phyloP scores from a whole-genome alignment of 495 filamentous ascomycete species.

The Talaromyces thailandensis region DNA sequence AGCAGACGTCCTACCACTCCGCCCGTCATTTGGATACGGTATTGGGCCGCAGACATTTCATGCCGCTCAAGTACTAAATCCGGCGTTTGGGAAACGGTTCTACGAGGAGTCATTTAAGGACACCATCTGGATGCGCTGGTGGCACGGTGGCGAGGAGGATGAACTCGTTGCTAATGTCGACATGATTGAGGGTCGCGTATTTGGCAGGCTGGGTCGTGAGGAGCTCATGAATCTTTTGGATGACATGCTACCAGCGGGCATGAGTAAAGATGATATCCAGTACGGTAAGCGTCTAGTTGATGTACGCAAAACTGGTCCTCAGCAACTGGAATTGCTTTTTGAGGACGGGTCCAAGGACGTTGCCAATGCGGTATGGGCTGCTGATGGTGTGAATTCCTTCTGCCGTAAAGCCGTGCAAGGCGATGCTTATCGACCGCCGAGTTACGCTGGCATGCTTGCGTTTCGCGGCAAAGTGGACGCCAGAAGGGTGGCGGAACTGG shows the following conservation, averaged over 20 bases:
- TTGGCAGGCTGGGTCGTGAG: slow-evolving; percentile 2
- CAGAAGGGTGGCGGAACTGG: neutral
- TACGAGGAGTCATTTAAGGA: neutral
- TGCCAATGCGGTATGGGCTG: slow-evolving; percentile 2
- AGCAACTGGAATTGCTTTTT: slow-evolving; percentile 3
- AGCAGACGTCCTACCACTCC: neutral
- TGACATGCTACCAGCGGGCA: neutral
- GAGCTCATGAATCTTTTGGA: slow-evolving; percentile 3
- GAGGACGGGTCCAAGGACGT: neutral
- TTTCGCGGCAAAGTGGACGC: slow-evolving; percentile 3
- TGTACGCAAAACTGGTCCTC: neutral
- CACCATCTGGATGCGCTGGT: slow-evolving; percentile 4
- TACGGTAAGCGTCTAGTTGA: slow-evolving; percentile 5
- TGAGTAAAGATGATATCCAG: slow-evolving; percentile 3
- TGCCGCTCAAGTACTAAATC: neutral
- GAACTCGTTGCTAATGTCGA: neutral
- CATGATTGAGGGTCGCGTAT: neutral
- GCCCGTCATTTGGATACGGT: slow-evolving; percentile 6
- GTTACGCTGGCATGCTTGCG: neutral
- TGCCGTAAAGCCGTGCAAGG: neutral
- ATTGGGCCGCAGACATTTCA: neutral
- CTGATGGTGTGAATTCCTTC: slow-evolving; percentile 3
- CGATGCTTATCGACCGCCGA: neutral
- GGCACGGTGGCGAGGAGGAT: slow-evolving; percentile 5
- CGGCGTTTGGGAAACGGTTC: neutral